Evolutionary conservation across 805 yeast species (phyloP), one percentile per base, ranked within the genome.

Genomic region (Priceomyces castillae): DNA sequence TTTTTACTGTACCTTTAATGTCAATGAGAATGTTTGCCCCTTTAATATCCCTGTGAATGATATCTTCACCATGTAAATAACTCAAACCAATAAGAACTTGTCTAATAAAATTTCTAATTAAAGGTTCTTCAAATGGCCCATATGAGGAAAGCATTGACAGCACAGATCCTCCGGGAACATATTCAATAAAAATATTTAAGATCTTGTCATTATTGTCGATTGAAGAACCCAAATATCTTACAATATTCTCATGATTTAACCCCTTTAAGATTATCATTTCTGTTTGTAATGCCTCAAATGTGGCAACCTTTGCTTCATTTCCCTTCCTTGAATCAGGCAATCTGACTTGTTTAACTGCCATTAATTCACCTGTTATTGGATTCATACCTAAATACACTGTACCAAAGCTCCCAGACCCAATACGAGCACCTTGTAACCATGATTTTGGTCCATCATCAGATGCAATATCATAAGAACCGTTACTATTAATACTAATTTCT

Each of bases 321-420:
- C 69, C 49, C 44, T 46, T 63, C 55, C 47, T 53, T 26, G 71
- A 69, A 28, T 67, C 62, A 1, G 86, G 83, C 14, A 90, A 60
- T 37, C 84, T 85, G 1, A 94, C 97, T 61, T 90, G 97, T 58
- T 94, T 94, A 15, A 94, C 97, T 1, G 98, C 99, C 96, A 92
- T 88, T 40, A 94, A 71, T 59, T 90, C 98, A 34, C 99, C 99
- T 0, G 96, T 90, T 26, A 84, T 65, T 1, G 96, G 86, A 59
- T 90, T 88, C 82, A 94, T 81, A 0, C 97, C 99, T 30, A 94
- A 68, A 49, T 85, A 90, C 1, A 94, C 99, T 1, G 88, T 82
- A 25, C 98, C 99, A 71, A 90, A 94, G 47, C 95, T 84, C 2
- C 99, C 99, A 7, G 92, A 83, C 0, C 99, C 99, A 50, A 94